Evolutionary conservation across 352 stramenopile species (phyloP).

Genomic region (Blastocystis hominis): DNA sequence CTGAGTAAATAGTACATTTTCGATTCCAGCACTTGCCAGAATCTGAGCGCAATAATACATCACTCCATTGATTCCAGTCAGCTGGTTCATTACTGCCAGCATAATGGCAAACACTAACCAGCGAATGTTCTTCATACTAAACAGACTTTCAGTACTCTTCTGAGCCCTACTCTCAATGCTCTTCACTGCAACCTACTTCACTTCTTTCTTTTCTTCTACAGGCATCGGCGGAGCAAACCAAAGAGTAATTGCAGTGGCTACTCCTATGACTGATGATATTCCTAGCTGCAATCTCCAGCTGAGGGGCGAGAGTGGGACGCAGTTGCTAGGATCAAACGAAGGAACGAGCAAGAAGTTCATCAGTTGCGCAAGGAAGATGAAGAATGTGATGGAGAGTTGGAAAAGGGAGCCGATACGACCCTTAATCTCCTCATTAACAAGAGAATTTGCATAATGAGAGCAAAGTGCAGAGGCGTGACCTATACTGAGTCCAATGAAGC

Average conservation of each 20-base stretch:
- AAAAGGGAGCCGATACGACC: conserved; percentile 34
- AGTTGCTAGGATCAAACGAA: conserved; percentile 2
- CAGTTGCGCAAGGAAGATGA: conserved; percentile 10
- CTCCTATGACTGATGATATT: conserved; percentile 16
- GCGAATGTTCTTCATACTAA: conserved; percentile 1
- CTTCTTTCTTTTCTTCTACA: not conserved
- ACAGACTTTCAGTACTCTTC: not conserved
- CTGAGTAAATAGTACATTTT: conserved; percentile 49
- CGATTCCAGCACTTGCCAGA: conserved; percentile 14
- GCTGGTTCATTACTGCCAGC: conserved; percentile 58
- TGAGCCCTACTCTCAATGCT: not conserved
- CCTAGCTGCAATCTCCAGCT: conserved; percentile 50
- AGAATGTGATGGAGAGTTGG: conserved; percentile 30
- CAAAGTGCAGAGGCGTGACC: conserved; percentile 44
- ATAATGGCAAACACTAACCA: conserved; percentile 44
- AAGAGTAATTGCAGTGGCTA: not conserved
- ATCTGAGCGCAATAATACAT: conserved; percentile 52
- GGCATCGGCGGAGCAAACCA: conserved; percentile 38
- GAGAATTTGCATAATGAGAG: conserved; percentile 23
- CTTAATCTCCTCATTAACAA: conserved; percentile 43
- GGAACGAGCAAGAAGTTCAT: conserved; percentile 49
- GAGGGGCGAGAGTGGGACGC: conserved; percentile 19
- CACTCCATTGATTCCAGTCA: conserved; percentile 53
- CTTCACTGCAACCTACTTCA: not conserved
- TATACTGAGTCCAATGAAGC: conserved; percentile 18